These are phyloP conservation scores for Volvariella volvacea DNA, from an alignment of 1,284 basidiomycete genomes.

Conservation along the genomic window DNA sequence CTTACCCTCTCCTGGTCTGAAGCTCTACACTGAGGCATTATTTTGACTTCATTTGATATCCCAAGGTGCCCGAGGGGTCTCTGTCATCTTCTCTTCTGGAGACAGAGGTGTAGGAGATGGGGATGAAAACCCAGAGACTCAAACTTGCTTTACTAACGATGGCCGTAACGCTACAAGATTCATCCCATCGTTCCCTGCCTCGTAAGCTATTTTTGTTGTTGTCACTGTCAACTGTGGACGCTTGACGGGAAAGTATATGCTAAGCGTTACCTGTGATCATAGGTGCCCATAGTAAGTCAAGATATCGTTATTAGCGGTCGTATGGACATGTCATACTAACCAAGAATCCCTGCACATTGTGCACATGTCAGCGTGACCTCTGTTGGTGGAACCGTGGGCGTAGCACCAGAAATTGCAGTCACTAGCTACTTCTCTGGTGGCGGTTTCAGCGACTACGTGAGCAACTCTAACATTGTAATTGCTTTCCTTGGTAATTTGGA, in stretches of 20 bases:
- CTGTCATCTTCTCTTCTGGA: constrained; percentile 45
- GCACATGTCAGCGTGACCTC: constrained; percentile 39
- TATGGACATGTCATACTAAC: too few relatives aligned
- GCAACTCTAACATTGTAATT: constrained; percentile 9
- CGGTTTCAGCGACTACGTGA: constrained; percentile 42
- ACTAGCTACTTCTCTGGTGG: constrained; percentile 45
- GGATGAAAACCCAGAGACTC: constrained; percentile 31
- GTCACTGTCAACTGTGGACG: neutral
- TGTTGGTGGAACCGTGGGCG: constrained; percentile 45
- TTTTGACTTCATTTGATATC: neutral
- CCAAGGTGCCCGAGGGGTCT: constrained; percentile 51
- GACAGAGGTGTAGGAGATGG: constrained; percentile 43
- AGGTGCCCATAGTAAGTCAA: constrained; percentile 22
- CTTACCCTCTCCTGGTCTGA: too few relatives aligned
- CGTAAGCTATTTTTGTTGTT: constrained; percentile 11
- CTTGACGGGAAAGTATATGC: neutral
- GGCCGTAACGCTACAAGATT: constrained; percentile 48
- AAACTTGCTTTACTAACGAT: constrained; percentile 32
- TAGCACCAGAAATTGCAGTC: constrained; percentile 44
- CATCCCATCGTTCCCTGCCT: constrained; percentile 55
- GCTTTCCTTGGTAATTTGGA: neutral
- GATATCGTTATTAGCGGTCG: too few relatives aligned
- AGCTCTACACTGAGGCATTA: too few relatives aligned
- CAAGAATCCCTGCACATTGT: too few relatives aligned
- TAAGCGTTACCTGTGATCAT: neutral